These are phyloP conservation scores for Zhuliangozyma parablackwelliae DNA, from an alignment of 1,139 yeast genomes.

Conservation along the genomic window DNA sequence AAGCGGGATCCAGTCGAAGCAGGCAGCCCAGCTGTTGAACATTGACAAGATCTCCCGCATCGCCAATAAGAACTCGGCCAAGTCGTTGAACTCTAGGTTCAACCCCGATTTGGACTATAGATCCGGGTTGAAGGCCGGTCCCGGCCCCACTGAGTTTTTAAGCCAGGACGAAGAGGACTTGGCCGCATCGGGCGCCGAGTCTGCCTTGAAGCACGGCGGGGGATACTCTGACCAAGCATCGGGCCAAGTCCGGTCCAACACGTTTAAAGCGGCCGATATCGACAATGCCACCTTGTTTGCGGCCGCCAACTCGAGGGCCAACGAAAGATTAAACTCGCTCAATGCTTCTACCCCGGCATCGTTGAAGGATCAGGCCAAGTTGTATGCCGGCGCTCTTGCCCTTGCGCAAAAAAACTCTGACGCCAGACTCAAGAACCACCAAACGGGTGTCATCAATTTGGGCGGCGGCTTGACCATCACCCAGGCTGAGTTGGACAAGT, in stretches of 20 bases:
- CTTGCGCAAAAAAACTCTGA: conserved; percentile 67
- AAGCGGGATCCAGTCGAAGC: conserved; percentile 41
- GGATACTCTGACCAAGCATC: conserved; percentile 23
- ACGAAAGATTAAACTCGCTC: conserved; percentile 41
- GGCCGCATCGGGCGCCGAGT: conserved; percentile 40
- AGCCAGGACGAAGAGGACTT: conserved; percentile 25
- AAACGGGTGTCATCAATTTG: conserved; percentile 60
- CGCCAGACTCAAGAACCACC: conserved; percentile 45
- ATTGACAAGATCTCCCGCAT: conserved; percentile 39
- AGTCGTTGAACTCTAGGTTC: conserved; percentile 38
- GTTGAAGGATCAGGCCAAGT: conserved; percentile 39
- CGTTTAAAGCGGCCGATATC: conserved; percentile 40
- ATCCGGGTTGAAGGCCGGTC: conserved; percentile 29
- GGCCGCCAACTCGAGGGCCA: conserved; percentile 59
- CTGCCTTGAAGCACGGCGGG: conserved; percentile 30
- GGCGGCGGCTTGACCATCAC: conserved; percentile 89
- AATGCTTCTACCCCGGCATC: conserved; percentile 30
- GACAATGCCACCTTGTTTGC: conserved; percentile 56
- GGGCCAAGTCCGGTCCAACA: conserved; percentile 24
- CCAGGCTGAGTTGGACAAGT: conserved; percentile 68
- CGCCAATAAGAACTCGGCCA: conserved; percentile 42
- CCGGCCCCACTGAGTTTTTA: conserved; percentile 23
- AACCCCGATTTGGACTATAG: conserved; percentile 44
- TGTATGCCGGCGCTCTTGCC: conserved; percentile 46
- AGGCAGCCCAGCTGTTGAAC: conserved; percentile 27